phyloP scores from a whole-genome alignment of 2,329 filamentous ascomycete genomes.

The Berkeleyomyces rouxiae region DNA sequence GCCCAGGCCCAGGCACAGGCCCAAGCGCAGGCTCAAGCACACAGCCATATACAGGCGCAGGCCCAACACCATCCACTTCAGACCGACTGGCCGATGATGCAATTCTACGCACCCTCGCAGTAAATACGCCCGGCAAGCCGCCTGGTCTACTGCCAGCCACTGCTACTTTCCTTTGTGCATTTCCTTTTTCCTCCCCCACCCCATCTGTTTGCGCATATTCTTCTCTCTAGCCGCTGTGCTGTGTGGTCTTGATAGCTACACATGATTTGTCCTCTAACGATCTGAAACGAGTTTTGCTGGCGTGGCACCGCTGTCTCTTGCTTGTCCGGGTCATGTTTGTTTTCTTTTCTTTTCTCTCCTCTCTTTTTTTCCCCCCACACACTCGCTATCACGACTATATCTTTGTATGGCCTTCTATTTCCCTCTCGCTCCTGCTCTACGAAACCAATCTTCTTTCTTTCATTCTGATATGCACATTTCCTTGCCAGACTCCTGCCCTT shows the following conservation, averaged over 20 bases:
- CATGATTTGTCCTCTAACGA: not conserved
- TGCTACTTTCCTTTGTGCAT: not conserved
- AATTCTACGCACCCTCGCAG: conserved; percentile 13
- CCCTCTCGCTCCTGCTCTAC: not conserved
- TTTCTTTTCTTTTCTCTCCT: not conserved
- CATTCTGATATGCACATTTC: not conserved
- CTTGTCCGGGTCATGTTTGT: not conserved
- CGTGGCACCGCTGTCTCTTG: not conserved
- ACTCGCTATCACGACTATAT: not conserved
- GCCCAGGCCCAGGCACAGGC: conserved; percentile 3
- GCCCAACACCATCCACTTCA: conserved; percentile 15
- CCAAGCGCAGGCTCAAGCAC: not conserved
- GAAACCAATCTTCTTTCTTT: not conserved
- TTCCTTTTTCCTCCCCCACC: not conserved
- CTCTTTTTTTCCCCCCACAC: conserved; percentile 3
- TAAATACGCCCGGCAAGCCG: not conserved
- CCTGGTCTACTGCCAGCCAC: not conserved
- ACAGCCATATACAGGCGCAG: conserved; percentile 9
- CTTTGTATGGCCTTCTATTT: not conserved
- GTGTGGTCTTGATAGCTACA: not conserved
- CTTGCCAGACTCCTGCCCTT: not conserved
- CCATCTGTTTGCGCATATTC: not conserved
- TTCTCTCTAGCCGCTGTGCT: not conserved
- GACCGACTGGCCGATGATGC: conserved; percentile 17
- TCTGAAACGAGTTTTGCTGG: conserved; percentile 1